Percentiles rank a stretch among this genome's conserved stretches.
phyloP scores from a whole-genome alignment of 805 yeast genomes.

The Hanseniaspora osmophila region DNA sequence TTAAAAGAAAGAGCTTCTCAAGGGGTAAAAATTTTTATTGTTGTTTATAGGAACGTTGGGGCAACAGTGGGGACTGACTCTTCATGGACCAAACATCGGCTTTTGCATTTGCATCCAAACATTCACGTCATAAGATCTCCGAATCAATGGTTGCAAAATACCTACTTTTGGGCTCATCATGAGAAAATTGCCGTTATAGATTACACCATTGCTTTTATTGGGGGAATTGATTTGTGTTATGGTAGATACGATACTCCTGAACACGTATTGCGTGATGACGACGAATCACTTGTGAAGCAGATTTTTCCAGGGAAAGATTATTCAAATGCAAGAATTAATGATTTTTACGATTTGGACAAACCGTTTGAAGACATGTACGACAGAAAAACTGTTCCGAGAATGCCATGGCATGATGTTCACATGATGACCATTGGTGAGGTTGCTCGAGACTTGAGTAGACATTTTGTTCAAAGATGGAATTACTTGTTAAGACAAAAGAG shows the following conservation, averaged over 20 bases:
- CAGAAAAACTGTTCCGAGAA: constrained; percentile 65
- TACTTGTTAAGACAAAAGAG: constrained; percentile 82
- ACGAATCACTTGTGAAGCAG: constrained; percentile 33
- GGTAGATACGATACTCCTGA: constrained; percentile 96
- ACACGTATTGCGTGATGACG: constrained; percentile 76
- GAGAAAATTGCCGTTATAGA: constrained; percentile 83
- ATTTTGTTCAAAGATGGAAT: constrained; percentile 96
- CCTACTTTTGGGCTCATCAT: constrained; percentile 98
- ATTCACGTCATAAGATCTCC: constrained; percentile 89
- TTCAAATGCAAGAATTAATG: constrained; percentile 87
- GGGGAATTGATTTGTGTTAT: constrained; percentile 90
- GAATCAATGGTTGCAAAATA: constrained; percentile 81
- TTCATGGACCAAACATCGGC: constrained; percentile 83
- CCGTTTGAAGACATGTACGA: constrained; percentile 91
- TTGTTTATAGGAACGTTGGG: constrained; percentile 88
- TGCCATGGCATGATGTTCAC: constrained; percentile 99
- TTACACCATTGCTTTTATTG: constrained; percentile 76
- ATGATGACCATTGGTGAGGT: constrained; percentile 90
- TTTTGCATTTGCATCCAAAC: constrained; percentile 72
- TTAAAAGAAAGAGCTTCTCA: constrained; percentile 81
- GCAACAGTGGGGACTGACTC: constrained; percentile 89
- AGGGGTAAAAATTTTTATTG: constrained; percentile 87
- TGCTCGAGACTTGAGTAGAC: constrained; percentile 85
- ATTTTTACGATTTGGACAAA: constrained; percentile 63
- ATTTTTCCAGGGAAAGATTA: constrained; percentile 94